Percentiles rank a stretch among this genome's conserved stretches.
phyloP scores from a whole-genome alignment of 371 early-diverging fungal genomes.

The Haplosporangium sp. region DNA sequence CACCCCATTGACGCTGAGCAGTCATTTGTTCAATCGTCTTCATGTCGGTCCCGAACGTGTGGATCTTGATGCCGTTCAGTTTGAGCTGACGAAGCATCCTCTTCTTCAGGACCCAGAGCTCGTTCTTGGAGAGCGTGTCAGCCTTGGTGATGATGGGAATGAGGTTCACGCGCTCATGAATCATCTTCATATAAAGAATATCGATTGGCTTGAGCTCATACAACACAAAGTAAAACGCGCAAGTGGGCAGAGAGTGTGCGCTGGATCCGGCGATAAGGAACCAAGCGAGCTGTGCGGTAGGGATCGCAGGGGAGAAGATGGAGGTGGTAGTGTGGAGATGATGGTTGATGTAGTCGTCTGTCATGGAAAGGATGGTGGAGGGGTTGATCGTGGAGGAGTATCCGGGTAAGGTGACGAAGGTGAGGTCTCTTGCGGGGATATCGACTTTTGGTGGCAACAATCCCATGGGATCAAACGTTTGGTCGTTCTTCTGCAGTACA shows the following conservation, averaged over 20 bases:
- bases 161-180: conserved; percentile 46
- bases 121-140: conserved; percentile 37
- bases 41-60: conserved; percentile 37
- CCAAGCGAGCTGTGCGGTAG: conserved; percentile 46
- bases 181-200: conserved; percentile 49
- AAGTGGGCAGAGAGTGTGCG: conserved; percentile 42
- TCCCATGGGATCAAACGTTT: conserved; percentile 20
- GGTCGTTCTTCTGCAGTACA: conserved; percentile 8
- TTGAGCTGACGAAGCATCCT: conserved; percentile 48
- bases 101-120: conserved; percentile 44
- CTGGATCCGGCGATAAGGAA: conserved; percentile 44
- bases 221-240: conserved; percentile 50
- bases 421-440: conserved; percentile 28
- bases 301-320: conserved; percentile 41
- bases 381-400: conserved; percentile 47
- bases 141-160: conserved; percentile 46
- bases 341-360: conserved; percentile 44
- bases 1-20: conserved; percentile 39
- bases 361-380: conserved; percentile 27
- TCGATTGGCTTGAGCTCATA: conserved; percentile 52
- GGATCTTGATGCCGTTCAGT: conserved; percentile 41
- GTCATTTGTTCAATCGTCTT: conserved; percentile 33
- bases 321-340: conserved; percentile 43
- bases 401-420: conserved; percentile 34
- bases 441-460: conserved; percentile 29